Evolutionary conservation across 2,329 filamentous ascomycete genomes (phyloP), one percentile per base, ranked within the genome.

Genomic region (Calonectria henricotiae): DNA sequence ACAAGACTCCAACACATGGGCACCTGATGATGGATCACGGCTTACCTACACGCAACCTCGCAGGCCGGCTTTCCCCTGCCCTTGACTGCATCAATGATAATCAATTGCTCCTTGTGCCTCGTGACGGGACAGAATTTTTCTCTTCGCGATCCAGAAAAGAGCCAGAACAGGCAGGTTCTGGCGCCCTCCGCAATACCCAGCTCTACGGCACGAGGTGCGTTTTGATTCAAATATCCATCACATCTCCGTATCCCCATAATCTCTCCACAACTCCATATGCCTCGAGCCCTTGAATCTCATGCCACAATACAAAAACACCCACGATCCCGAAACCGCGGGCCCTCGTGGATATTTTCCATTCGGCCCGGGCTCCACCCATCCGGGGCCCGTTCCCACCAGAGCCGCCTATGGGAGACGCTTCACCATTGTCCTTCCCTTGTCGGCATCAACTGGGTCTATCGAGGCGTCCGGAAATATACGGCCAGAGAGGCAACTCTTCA

Each of bases 331-430:
- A 44, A n/a, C 37, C 49, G 39, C 51, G 62, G 62, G 20, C 20
- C 62, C 39, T n/a, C 35, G 30, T 46, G 43, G 43, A 27, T 41
- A 58, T 58, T 37, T 58, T 58, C 39, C 47, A 68, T 68, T 68
- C 65, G 65, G 65, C 65, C 65, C 65, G 65, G 46, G 8, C 35
- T 47, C 65, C 65, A 62, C 37, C 27, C 12, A 35, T 23, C 44
- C 39, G 44, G 60, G 23, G 11, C 39, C 27, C 20, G 20, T 20
- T 32, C 37, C 54, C 35, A 41, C 41, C 30, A 23, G n/a, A 20
- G n/a, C 9, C 17, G 49, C 49, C 49, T 54, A 54, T 54, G 49
- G 30, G 49, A 54, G 49, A 13, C 27, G 30, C 49, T 35, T 39
- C 30, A 37, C 37, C 11, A n/a, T 39, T 32, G 35, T 58, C 51